phyloP scores from a whole-genome alignment of 2,329 filamentous ascomycete species.

The Macrophomina phaseolina region DNA sequence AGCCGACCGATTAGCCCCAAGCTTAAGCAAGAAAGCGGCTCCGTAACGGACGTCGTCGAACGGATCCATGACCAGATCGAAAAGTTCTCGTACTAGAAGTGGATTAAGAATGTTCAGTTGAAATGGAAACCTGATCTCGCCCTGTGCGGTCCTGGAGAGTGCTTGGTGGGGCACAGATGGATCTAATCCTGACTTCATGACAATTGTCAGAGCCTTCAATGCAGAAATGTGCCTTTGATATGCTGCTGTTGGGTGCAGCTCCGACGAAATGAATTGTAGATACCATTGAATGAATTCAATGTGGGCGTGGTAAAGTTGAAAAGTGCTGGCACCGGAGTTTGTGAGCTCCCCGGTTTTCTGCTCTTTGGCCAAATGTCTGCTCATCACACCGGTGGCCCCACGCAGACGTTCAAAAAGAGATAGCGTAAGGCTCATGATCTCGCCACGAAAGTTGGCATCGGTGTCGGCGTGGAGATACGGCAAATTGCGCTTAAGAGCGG shows the following conservation, averaged over 20 bases:
- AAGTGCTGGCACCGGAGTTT: background rate
- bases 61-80: constrained; percentile 84
- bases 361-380: constrained; percentile 30
- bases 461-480: constrained; percentile 79
- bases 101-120: constrained; percentile 51
- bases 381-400: constrained; percentile 42
- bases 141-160: constrained; percentile 56
- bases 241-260: constrained; percentile 80
- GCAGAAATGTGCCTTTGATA: constrained; percentile 89
- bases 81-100: constrained; percentile 64
- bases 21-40: constrained; percentile 53
- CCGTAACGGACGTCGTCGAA: constrained; percentile 85
- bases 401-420: constrained; percentile 75
- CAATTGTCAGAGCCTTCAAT: constrained; percentile 70
- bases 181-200: constrained; percentile 74
- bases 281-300: constrained; percentile 77
- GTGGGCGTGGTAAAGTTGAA: constrained; percentile 54
- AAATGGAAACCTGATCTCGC: constrained; percentile 58
- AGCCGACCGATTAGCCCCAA: constrained; percentile 30
- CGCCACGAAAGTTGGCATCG: constrained; percentile 84
- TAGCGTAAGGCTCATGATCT: constrained; percentile 75
- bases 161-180: constrained; percentile 45
- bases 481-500: constrained; percentile 68
- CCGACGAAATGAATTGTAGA: constrained; percentile 70
- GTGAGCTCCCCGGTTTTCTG: background rate